Evolutionary conservation across 495 filamentous ascomycete genomes (phyloP).

Genomic region (Aspergillus panamensis): DNA sequence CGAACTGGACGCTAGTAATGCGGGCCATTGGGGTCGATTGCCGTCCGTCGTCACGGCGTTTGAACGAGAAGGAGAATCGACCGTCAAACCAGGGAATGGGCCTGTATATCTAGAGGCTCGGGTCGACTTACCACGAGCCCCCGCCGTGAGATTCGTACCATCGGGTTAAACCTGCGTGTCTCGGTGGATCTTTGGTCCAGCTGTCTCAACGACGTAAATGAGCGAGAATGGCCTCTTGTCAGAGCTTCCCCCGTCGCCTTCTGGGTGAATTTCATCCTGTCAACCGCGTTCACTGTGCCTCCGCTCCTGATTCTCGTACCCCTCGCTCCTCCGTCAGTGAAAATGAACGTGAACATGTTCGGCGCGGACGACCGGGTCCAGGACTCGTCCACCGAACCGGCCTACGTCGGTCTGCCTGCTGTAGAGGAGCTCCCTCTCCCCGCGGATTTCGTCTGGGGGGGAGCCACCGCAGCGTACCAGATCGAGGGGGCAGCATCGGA

Average conservation of each 20-base stretch:
- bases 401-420: background rate
- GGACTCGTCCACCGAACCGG: background rate
- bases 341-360: constrained; percentile 12
- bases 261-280: no score
- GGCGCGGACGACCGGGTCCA: background rate
- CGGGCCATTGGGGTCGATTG: constrained; percentile 2
- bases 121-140: background rate
- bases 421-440: constrained; percentile 38
- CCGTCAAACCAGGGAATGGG: background rate
- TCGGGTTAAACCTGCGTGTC: background rate
- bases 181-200: background rate
- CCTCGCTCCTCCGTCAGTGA: background rate
- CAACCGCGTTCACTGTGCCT: no score
- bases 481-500: constrained; percentile 61
- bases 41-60: background rate
- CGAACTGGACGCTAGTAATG: constrained; percentile 8
- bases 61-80: background rate
- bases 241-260: no score
- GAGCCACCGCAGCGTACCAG: constrained; percentile 72
- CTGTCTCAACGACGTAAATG: no score
- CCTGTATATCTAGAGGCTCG: background rate
- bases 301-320: no score
- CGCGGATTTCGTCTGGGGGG: constrained; percentile 70
- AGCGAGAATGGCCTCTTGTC: no score
- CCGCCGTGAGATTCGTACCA: no score